Evolutionary conservation across 2,329 filamentous ascomycete species (phyloP).

Genomic region (Claviceps purpurea): DNA sequence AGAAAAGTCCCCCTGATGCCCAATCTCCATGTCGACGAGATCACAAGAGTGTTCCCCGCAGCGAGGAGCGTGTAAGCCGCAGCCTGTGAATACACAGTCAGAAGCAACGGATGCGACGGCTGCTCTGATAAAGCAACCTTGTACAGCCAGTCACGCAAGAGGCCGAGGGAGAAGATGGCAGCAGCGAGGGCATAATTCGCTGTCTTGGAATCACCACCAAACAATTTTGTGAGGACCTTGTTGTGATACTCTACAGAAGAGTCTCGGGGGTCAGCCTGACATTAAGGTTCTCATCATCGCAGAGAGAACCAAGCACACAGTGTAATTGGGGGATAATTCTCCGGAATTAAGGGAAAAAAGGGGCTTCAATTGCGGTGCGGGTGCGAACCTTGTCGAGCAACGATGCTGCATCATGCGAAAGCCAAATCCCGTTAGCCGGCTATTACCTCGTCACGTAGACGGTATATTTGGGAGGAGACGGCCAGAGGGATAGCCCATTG

Average conservation of each 20-base stretch:
- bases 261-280: slow-evolving; percentile 7
- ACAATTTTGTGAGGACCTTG: slow-evolving; percentile 76
- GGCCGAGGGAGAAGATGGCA: slow-evolving; percentile 82
- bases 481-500: not conserved
- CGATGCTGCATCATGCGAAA: slow-evolving; percentile 41
- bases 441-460: not conserved
- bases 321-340: not conserved
- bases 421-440: not conserved
- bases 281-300: slow-evolving; percentile 6
- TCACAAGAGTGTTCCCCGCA: slow-evolving; percentile 68
- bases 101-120: slow-evolving; percentile 62
- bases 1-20: slow-evolving; percentile 93
- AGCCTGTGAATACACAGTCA: slow-evolving; percentile 43
- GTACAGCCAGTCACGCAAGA: slow-evolving; percentile 80
- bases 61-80: slow-evolving; percentile 59
- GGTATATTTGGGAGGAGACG: too few species aligned
- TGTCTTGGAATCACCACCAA: slow-evolving; percentile 59
- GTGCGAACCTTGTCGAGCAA: slow-evolving; percentile 60
- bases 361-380: not conserved
- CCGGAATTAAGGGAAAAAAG: not conserved
- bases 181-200: slow-evolving; percentile 85
- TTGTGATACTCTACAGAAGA: slow-evolving; percentile 66
- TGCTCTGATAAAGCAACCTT: slow-evolving; percentile 66
- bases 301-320: not conserved
- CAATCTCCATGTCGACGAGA: slow-evolving; percentile 81